phyloP scores from a whole-genome alignment of 768 basidiomycete genomes.

The Coprinopsis sp. region DNA sequence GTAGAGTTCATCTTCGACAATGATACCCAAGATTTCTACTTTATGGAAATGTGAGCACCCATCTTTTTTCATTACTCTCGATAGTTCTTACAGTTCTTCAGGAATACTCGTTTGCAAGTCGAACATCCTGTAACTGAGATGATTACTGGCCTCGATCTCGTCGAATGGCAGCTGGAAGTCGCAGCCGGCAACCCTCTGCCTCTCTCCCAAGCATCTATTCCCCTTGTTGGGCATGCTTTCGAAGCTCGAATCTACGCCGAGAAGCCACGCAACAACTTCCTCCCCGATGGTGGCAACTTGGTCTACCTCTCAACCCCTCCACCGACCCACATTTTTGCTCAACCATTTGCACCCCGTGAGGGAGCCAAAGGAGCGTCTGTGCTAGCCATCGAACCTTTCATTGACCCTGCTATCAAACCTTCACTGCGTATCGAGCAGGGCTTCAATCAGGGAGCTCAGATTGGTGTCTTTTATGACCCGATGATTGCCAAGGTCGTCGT shows the following conservation, averaged over 20 bases:
- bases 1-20: conserved; percentile 98
- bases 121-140: conserved; percentile 95
- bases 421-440: conserved; percentile 88
- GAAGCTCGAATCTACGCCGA: conserved; percentile 96
- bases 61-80: neutral
- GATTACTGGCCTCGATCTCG: conserved; percentile 90
- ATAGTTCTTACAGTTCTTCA: conserved; percentile 20
- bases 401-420: conserved; percentile 36
- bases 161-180: conserved; percentile 94
- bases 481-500: conserved; percentile 92
- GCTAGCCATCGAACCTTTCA: conserved; percentile 23
- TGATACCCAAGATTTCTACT: conserved; percentile 80
- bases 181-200: conserved; percentile 87
- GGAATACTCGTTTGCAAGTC: conserved; percentile 84
- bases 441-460: conserved; percentile 72
- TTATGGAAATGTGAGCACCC: conserved; percentile 87
- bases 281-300: conserved; percentile 84
- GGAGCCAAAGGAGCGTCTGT: conserved; percentile 24
- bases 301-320: conserved; percentile 77
- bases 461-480: conserved; percentile 87
- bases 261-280: conserved; percentile 87
- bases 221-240: conserved; percentile 88
- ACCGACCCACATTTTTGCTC: conserved; percentile 67
- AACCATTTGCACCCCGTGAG: conserved; percentile 27
- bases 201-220: conserved; percentile 70